These are phyloP conservation scores for Orychophragmus violaceus DNA, from an alignment of 345 rosid genomes.

Conservation along the genomic window DNA sequence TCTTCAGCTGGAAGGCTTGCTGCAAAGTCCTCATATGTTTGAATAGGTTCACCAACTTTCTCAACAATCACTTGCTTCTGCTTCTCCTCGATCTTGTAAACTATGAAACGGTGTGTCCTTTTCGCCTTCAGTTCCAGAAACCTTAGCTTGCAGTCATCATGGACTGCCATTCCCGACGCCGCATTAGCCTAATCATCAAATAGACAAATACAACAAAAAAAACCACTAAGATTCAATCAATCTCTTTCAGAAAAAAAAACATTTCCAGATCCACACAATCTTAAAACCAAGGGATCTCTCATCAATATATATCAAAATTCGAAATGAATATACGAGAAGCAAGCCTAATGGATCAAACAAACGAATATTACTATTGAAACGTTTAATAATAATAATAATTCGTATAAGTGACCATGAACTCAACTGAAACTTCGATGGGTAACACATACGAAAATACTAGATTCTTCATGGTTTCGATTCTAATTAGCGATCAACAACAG, in stretches of 20 bases:
- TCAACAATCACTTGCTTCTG: conserved; percentile 53
- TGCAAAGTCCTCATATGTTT: conserved; percentile 43
- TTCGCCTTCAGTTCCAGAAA: conserved; percentile 51
- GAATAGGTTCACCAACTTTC: conserved; percentile 49
- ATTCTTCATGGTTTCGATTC: conserved; percentile 11
- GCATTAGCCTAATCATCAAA: conserved; percentile 39
- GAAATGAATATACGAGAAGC: too few relatives aligned
- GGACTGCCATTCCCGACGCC: conserved; percentile 54
- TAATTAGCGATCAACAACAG: background rate
- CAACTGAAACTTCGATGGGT: background rate
- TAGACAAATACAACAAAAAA: background rate
- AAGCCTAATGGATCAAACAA: background rate
- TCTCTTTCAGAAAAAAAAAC: background rate
- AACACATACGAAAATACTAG: background rate
- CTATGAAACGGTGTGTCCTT: conserved; percentile 48
- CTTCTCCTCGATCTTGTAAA: conserved; percentile 54
- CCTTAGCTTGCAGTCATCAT: conserved; percentile 53
- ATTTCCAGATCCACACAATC: conserved; percentile 2
- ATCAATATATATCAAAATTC: too few relatives aligned
- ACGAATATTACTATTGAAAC: background rate
- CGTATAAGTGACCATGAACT: background rate
- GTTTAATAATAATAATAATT: too few relatives aligned
- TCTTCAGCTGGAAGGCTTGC: conserved; percentile 52
- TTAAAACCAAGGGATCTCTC: background rate
- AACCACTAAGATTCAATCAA: background rate